phyloP scores from a whole-genome alignment of 2,329 filamentous ascomycete species.

The Lecanosticta acicola region DNA sequence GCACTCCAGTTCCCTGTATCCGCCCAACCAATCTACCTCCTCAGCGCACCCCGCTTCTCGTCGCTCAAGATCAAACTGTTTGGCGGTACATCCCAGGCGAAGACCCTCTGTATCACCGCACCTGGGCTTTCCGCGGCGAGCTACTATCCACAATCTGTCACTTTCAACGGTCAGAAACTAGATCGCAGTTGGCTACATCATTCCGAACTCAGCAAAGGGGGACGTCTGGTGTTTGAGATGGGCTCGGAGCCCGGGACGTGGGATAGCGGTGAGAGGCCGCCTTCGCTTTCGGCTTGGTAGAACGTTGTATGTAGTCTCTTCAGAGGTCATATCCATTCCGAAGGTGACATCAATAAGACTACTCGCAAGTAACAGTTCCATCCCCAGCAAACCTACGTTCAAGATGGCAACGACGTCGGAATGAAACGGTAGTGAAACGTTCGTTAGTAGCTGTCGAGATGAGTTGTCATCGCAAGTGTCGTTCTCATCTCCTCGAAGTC shows the following conservation, averaged over 20 bases:
- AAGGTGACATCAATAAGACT: too few relatives aligned
- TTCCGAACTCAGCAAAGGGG: conserved; percentile 15
- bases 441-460: too few relatives aligned
- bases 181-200: conserved; percentile 19
- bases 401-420: too few relatives aligned
- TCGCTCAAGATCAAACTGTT: conserved; percentile 14
- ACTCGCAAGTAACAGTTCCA: too few relatives aligned
- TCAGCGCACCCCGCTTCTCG: conserved; percentile 43
- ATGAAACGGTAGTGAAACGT: too few relatives aligned
- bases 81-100: conserved; percentile 9
- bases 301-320: too few relatives aligned
- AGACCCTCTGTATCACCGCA: conserved; percentile 11
- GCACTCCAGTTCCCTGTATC: conserved; percentile 41
- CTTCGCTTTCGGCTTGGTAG: too few relatives aligned
- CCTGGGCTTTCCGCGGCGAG: conserved; percentile 8
- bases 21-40: conserved; percentile 44
- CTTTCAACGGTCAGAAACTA: conserved; percentile 11
- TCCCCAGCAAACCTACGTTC: too few relatives aligned
- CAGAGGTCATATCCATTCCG: too few relatives aligned
- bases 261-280: conserved; percentile 20
- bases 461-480: too few relatives aligned
- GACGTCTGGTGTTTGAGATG: conserved; percentile 18
- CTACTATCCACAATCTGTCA: conserved; percentile 17
- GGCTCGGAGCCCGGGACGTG: conserved; percentile 11
- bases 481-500: too few relatives aligned